Base-by-base conservation (phyloP, 106 monocot species). In the Apostasia ramifera region DNA sequence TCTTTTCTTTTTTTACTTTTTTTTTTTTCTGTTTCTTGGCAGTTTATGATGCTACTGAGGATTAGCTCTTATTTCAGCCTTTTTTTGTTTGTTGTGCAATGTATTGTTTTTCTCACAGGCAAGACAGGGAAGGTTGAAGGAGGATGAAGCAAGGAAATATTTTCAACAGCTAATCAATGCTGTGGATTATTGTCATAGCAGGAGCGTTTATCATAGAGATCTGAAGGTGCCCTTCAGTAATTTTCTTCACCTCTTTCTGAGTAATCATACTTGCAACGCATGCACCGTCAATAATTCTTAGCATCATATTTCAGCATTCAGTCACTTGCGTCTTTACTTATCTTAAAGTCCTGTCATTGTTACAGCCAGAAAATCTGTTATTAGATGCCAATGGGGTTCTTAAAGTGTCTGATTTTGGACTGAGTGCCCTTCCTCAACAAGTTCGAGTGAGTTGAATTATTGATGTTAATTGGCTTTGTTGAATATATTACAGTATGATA, bases 391-490 rank as follows among this genome's bases (percentile, higher is more conserved):
- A 40, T 64, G 95, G 95, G 6, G 46, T 51, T 47, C 88, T 95
- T 37, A 95, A 95, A 61, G 84, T 95, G 6, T 91, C 95, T 8
- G 95, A 95, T 89, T 95, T 95, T 79, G 95, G 95, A 50, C 76
- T 95, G 12, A 95, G 95, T 73, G 95, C 95, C 54, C 67, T 95
- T 11, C 88, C 91, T 60, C 86, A 95, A 10, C 95, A 95, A 91
- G 70, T 86, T 73, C 72, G 70, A 53, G 86, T 82, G 66, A 76
- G 86, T 82, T 61, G 5, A 58, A 70, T 64, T 46, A 49, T 48
- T 62, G 41, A 44, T 10, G 8, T 62, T 43, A 62, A 11, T 11
- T 38, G 5, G 3, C 48, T 65, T 65, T 65, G 26, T 65, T 6
- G 13, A 49, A 6, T 62, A 14, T 4, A 44, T 62, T 15, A 6